These are phyloP conservation scores for Solanum virginianum DNA, from an alignment of 257 asterid genomes.

Conservation along the genomic window DNA sequence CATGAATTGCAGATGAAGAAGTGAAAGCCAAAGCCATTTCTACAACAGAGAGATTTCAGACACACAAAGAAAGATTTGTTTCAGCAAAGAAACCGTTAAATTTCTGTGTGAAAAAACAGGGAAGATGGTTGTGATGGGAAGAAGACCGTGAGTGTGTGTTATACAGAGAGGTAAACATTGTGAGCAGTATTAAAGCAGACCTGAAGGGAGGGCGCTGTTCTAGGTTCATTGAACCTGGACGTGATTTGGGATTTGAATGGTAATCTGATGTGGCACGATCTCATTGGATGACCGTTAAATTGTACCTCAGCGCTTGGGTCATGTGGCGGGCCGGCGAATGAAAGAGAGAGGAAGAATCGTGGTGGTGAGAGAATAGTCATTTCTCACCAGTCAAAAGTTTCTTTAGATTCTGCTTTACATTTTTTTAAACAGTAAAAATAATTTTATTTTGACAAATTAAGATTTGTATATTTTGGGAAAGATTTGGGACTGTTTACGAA, in stretches of 20 bases:
- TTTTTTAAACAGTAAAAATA: background rate
- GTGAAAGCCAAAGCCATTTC: slow-evolving; percentile 55
- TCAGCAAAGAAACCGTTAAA: background rate
- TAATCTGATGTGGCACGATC: slow-evolving; percentile 13
- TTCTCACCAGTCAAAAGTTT: background rate
- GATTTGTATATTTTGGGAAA: background rate
- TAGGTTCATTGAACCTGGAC: slow-evolving; percentile 78
- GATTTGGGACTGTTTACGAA: background rate
- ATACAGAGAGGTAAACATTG: background rate
- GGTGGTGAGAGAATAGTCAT: background rate
- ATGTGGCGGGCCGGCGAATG: slow-evolving; percentile 17
- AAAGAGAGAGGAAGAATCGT: slow-evolving; percentile 1
- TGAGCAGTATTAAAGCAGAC: slow-evolving; percentile 5
- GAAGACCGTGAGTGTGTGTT: background rate
- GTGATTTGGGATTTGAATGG: slow-evolving; percentile 12
- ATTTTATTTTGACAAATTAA: background rate
- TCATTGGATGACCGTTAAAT: slow-evolving; percentile 12
- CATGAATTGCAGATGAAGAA: slow-evolving; percentile 42
- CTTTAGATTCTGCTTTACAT: background rate
- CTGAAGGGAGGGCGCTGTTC: background rate
- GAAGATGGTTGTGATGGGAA: background rate
- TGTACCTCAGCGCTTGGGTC: slow-evolving; percentile 44
- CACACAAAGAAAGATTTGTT: background rate
- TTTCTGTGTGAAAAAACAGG: background rate
- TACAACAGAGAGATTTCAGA: background rate